A percentile compares a stretch with the other conserved stretches of the same genome.
Conservation (phyloP, 805 yeast genomes). For the Kodamaea nitidulidarum region DNA sequence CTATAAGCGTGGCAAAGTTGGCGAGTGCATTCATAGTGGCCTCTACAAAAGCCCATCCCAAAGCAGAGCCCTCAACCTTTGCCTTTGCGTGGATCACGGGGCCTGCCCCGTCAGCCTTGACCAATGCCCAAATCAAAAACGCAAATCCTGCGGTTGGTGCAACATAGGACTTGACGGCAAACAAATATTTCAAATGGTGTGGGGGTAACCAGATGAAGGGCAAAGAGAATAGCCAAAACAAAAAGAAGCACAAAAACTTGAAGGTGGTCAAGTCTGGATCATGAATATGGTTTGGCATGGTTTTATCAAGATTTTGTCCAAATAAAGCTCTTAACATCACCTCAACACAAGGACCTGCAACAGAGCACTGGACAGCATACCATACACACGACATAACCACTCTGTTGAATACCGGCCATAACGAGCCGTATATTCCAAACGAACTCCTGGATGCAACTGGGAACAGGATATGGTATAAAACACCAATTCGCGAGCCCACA, state of each 20-base stretch:
- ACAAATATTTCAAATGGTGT: conserved; percentile 76
- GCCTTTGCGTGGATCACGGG: conserved; percentile 56
- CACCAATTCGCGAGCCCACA: conserved; percentile 73
- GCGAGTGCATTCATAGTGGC: conserved; percentile 78
- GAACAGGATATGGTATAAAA: conserved; percentile 76
- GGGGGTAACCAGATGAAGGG: conserved; percentile 83
- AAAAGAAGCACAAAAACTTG: conserved; percentile 69
- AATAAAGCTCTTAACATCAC: conserved; percentile 72
- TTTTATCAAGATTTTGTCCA: conserved; percentile 55
- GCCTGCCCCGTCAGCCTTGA: conserved; percentile 77
- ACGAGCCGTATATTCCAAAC: conserved; percentile 81
- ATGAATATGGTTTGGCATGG: conserved; percentile 60
- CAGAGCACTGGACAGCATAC: conserved; percentile 83
- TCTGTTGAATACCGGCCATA: conserved; percentile 87
- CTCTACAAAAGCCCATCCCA: conserved; percentile 80
- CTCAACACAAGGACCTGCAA: conserved; percentile 78
- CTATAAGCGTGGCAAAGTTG: conserved; percentile 83
- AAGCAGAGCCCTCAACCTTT: conserved; percentile 51
- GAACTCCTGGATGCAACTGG: conserved; percentile 80
- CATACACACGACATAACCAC: conserved; percentile 84
- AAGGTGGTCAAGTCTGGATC: conserved; percentile 65
- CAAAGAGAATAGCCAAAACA: conserved; percentile 75
- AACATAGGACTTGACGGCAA: conserved; percentile 73
- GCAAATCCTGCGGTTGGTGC: conserved; percentile 83
- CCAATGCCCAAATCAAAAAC: conserved; percentile 79